These are phyloP conservation scores for Metschnikowia noctiluminum DNA, from an alignment of 805 yeast genomes.

Conservation along the genomic window DNA sequence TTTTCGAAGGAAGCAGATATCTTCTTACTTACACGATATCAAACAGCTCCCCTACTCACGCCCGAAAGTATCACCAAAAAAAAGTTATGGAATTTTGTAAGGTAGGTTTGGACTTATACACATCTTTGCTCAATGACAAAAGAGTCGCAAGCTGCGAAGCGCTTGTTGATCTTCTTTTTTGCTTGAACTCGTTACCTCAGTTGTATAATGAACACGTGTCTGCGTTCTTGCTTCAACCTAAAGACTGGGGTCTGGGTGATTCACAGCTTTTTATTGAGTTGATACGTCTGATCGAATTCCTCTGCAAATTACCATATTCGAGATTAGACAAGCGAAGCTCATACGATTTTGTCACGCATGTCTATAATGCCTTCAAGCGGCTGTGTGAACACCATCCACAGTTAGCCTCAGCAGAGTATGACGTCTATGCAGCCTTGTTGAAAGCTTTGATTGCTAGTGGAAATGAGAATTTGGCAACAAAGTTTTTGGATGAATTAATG, in stretches of 20 bases:
- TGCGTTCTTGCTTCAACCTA: conserved; percentile 23
- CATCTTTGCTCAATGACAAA: conserved; percentile 42
- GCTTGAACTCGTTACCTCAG: conserved; percentile 27
- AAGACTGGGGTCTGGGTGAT: conserved; percentile 24
- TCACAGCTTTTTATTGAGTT: conserved; percentile 34
- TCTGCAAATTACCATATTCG: conserved; percentile 19
- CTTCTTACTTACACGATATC: conserved; percentile 35
- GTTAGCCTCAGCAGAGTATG: conserved; percentile 33
- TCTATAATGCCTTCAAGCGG: conserved; percentile 36
- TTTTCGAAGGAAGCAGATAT: conserved; percentile 48
- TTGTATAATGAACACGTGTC: conserved; percentile 22
- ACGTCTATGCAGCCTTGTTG: conserved; percentile 50
- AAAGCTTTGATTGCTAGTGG: conserved; percentile 51
- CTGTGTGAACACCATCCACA: conserved; percentile 1
- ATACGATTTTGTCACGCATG: conserved; percentile 26
- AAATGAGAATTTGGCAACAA: conserved; percentile 49
- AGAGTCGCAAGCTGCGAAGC: conserved; percentile 30
- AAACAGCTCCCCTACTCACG: conserved; percentile 42
- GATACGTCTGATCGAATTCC: conserved; percentile 29
- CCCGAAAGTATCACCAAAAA: conserved; percentile 44
- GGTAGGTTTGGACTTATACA: conserved; percentile 42
- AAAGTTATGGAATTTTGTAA: conserved; percentile 45
- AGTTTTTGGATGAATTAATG: conserved; percentile 54
- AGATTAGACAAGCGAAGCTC: conserved; percentile 15
- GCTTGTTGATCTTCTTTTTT: conserved; percentile 35